phyloP scores from a whole-genome alignment of 345 rosid species.

The Durio zibethinus region DNA sequence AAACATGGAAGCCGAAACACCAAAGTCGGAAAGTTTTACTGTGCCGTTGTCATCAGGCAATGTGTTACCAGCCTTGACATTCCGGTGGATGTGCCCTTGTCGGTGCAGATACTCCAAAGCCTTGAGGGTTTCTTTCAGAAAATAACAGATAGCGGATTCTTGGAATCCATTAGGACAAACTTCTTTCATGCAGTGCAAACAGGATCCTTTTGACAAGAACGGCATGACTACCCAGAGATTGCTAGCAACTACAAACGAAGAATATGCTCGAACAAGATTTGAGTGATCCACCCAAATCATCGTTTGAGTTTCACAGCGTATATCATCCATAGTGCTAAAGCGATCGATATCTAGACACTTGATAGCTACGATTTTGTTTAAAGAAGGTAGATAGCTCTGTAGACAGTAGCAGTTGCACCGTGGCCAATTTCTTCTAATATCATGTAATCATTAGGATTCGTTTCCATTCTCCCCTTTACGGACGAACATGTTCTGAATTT shows the following conservation, averaged over 20 bases:
- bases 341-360: conserved; percentile 81
- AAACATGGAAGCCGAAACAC: conserved; percentile 96
- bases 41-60: conserved; percentile 67
- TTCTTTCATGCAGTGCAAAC: conserved; percentile 88
- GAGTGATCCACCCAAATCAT: conserved; percentile 97
- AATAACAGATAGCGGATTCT: conserved; percentile 73
- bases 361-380: not conserved
- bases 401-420: not conserved
- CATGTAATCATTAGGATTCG: not conserved
- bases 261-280: conserved; percentile 70
- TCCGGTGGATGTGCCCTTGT: conserved; percentile 95
- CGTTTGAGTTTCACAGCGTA: conserved; percentile 88
- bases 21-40: conserved; percentile 94
- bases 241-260: conserved; percentile 81
- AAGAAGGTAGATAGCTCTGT: not conserved
- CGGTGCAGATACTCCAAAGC: conserved; percentile 90
- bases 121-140: conserved; percentile 89
- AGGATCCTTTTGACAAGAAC: conserved; percentile 92
- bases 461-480: not conserved
- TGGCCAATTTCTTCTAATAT: not conserved
- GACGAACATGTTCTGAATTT: too few relatives aligned
- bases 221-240: conserved; percentile 97
- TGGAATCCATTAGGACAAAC: conserved; percentile 85
- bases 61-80: conserved; percentile 99
- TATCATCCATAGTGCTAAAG: conserved; percentile 76